Percentiles rank a stretch among this genome's conserved stretches.
These are phyloP conservation scores for Nematocida sp. DNA, from an alignment of 371 early-diverging fungal species.

Conservation along the genomic window DNA sequence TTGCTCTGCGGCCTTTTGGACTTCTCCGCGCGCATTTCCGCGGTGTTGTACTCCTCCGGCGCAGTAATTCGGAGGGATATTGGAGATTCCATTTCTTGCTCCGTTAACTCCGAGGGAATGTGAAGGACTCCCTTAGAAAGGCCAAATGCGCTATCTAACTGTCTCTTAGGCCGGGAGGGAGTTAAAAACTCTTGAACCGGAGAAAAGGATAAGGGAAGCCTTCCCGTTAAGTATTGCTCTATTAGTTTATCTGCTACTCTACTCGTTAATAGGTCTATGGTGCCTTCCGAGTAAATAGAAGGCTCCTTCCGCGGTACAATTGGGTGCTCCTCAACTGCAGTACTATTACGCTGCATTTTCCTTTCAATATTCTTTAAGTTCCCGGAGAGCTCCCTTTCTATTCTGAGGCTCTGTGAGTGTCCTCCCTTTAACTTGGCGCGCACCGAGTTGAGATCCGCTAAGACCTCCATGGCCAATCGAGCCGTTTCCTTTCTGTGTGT, in stretches of 20 bases:
- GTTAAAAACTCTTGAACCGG: too few relatives aligned
- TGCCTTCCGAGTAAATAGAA: background rate
- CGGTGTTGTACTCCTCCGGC: too few relatives aligned
- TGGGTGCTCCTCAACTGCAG: background rate
- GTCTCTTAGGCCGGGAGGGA: too few relatives aligned
- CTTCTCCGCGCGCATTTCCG: too few relatives aligned
- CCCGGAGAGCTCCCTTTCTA: conserved; percentile 36
- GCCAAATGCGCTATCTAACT: too few relatives aligned
- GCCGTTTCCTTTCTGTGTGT: conserved; percentile 27
- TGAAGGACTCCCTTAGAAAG: too few relatives aligned
- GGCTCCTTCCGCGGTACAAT: background rate
- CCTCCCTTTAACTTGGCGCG: conserved; percentile 2
- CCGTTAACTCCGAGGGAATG: too few relatives aligned
- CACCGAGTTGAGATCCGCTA: conserved; percentile 28
- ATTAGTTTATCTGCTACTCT: conserved; percentile 25
- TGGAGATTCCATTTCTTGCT: too few relatives aligned
- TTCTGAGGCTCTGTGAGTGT: background rate
- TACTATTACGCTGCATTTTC: conserved; percentile 22
- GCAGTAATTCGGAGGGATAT: too few relatives aligned
- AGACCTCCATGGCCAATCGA: background rate
- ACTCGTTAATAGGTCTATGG: conserved; percentile 14
- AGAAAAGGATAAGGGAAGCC: background rate
- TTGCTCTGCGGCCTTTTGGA: too few relatives aligned
- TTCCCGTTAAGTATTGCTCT: conserved; percentile 44
- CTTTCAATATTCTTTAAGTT: conserved; percentile 41